Base-by-base conservation (phyloP, 345 rosid genomes). In the Eucalyptus camaldulensis region DNA sequence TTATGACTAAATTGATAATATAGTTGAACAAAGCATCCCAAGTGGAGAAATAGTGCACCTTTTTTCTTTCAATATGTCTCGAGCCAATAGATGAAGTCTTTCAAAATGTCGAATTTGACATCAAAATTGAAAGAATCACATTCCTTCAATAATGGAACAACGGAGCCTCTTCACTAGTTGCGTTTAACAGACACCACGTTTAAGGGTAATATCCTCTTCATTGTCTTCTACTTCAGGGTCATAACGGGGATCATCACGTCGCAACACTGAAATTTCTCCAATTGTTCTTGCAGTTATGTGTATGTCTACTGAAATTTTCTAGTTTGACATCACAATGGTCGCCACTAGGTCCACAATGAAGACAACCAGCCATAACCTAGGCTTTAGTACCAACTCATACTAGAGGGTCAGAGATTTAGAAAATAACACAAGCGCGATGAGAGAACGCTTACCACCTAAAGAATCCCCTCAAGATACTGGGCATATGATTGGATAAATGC, bases 61-160 rank as follows among this genome's bases (percentile, higher is more conserved):
- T 49, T 49, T 13, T 49, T 49, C 51, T 49, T 14, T 49, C 17
- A 49, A 53, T 0, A 53, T 53, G 56, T 43, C 43, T 43, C 7
- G 1, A 43, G 7, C 7, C 43, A 43, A 43, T 43, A 43, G 43
- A 43, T 43, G 43, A 43, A 5, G 43, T 49, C 51, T 49, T 14
- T 49, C 17, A 14, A 53, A 0, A 53, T 17, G 22, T 53, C 4
- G 4, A 53, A 53, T 17, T 53, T 53, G 8, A 53, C 56, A 53
- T 53, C 6, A 0, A 13, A 49, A 49, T 53, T 0, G 1, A 1
- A 53, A 53, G 24, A 53, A 17, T 53, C 4, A 53, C 56, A 53
- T 6, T 53, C 56, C 22, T 17, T 19, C 0, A 7, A 16, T 0
- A 0, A 56, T 56, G 13, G 62, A 0, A 22, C 29, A 24, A 56